phyloP scores from a whole-genome alignment of 2,329 filamentous ascomycete species.

The Endoconidiophora laricicola region DNA sequence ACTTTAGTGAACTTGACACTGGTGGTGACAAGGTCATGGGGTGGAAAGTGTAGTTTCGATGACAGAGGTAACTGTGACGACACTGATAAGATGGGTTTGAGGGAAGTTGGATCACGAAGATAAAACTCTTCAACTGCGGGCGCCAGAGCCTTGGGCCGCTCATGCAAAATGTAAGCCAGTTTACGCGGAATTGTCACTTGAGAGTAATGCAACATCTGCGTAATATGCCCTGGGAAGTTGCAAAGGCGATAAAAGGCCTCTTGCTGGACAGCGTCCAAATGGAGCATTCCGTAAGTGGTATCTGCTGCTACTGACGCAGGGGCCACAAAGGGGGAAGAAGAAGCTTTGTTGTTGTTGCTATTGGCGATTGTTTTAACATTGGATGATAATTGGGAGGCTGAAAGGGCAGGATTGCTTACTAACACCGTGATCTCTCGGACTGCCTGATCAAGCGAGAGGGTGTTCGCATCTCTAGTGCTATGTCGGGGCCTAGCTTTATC shows the following conservation, averaged over 20 bases:
- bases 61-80: constrained; percentile 19
- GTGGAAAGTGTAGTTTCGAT: constrained; percentile 46
- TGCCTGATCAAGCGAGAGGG: not conserved
- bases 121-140: constrained; percentile 86
- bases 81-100: constrained; percentile 47
- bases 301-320: not conserved
- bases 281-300: constrained; percentile 31
- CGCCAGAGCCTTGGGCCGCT: constrained; percentile 58
- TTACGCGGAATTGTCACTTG: constrained; percentile 62
- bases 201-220: constrained; percentile 58
- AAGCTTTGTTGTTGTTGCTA: no score
- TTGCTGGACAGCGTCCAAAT: constrained; percentile 59
- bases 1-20: constrained; percentile 75
- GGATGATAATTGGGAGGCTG: no score
- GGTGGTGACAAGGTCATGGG: constrained; percentile 60
- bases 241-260: constrained; percentile 82
- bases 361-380: no score
- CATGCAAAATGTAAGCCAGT: constrained; percentile 62
- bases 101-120: constrained; percentile 61
- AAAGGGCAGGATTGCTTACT: no score
- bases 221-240: constrained; percentile 66
- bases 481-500: not conserved
- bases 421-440: not conserved
- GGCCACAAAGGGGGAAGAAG: no score
- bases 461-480: not conserved